These are phyloP conservation scores for Tremellales sp. DNA, from an alignment of 1,284 basidiomycete genomes.

Conservation along the genomic window DNA sequence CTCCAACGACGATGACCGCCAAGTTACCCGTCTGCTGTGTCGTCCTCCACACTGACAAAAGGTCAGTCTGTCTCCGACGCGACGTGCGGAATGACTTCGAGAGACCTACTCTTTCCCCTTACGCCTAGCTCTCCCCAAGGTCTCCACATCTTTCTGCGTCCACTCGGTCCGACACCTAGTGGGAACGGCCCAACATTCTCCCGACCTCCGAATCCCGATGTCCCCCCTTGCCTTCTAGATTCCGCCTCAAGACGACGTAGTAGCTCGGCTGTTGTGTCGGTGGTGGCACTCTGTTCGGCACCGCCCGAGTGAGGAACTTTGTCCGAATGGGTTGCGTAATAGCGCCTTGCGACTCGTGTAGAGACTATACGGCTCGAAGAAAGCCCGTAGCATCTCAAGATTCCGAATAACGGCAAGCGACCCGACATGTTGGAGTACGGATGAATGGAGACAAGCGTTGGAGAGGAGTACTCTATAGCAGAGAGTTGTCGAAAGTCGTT, in stretches of 20 bases:
- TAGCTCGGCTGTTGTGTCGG: slow-evolving; percentile 7
- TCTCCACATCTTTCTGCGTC: slow-evolving; percentile 52
- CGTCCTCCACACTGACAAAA: slow-evolving; percentile 63
- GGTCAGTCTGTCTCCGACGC: not conserved
- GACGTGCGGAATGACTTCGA: not conserved
- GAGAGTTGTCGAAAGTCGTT: not conserved
- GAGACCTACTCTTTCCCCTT: slow-evolving; percentile 71
- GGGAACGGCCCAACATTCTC: slow-evolving; percentile 72
- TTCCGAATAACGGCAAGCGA: too few relatives aligned
- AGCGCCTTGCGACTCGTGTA: not conserved
- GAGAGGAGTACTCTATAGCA: not conserved
- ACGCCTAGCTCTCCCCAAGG: slow-evolving; percentile 75
- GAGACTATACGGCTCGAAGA: too few relatives aligned
- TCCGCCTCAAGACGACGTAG: slow-evolving; percentile 7
- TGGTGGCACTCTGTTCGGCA: not conserved
- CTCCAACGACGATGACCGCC: slow-evolving; percentile 75
- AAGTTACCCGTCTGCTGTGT: slow-evolving; percentile 76
- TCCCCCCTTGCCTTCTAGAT: slow-evolving; percentile 1
- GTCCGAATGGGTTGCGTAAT: slow-evolving; percentile 9
- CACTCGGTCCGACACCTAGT: slow-evolving; percentile 61
- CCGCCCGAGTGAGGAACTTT: not conserved
- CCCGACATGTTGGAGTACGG: too few relatives aligned
- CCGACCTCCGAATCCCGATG: slow-evolving; percentile 13
- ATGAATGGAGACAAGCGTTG: too few relatives aligned
- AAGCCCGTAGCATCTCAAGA: too few relatives aligned